Percentiles rank a stretch among this genome's conserved stretches.
Conservation (phyloP, 768 basidiomycete species). For the Saitozyma podzolica region DNA sequence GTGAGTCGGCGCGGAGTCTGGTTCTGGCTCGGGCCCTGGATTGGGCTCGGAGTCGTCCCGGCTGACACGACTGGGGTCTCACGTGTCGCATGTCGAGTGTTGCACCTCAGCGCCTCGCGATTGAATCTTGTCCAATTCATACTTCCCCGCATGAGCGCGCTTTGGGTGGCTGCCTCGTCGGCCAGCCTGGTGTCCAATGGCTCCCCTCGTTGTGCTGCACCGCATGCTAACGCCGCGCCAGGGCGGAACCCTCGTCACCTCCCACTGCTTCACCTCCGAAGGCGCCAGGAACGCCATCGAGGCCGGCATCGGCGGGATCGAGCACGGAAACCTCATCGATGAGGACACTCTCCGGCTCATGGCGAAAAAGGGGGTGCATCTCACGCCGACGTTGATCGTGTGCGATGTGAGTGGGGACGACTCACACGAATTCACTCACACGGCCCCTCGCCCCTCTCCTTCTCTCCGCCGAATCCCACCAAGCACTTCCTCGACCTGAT, state of each 20-base stretch:
- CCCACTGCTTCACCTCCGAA: conserved; percentile 27
- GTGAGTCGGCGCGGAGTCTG: conserved; percentile 6
- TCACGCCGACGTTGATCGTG: conserved; percentile 33
- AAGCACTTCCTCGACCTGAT: neutral
- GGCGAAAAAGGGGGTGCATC: conserved; percentile 29
- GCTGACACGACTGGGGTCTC: neutral
- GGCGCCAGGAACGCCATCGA: conserved; percentile 28
- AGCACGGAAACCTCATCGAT: conserved; percentile 32
- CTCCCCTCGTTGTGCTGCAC: neutral
- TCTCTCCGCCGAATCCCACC: neutral
- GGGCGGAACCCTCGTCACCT: conserved; percentile 14
- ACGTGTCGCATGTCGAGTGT: no score
- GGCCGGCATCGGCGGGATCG: conserved; percentile 30
- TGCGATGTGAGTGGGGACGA: conserved; percentile 15
- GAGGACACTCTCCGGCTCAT: conserved; percentile 24
- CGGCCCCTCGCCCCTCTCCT: no score
- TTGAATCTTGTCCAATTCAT: no score
- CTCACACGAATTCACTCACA: no score
- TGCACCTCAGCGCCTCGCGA: no score
- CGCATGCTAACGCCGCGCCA: neutral
- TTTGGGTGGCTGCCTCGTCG: neutral
- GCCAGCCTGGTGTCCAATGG: neutral
- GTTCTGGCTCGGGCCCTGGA: neutral
- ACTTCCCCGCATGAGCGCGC: neutral
- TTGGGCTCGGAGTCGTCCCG: neutral